phyloP scores from a whole-genome alignment of 1,284 basidiomycete genomes.

The Rhodotorula sp. region DNA sequence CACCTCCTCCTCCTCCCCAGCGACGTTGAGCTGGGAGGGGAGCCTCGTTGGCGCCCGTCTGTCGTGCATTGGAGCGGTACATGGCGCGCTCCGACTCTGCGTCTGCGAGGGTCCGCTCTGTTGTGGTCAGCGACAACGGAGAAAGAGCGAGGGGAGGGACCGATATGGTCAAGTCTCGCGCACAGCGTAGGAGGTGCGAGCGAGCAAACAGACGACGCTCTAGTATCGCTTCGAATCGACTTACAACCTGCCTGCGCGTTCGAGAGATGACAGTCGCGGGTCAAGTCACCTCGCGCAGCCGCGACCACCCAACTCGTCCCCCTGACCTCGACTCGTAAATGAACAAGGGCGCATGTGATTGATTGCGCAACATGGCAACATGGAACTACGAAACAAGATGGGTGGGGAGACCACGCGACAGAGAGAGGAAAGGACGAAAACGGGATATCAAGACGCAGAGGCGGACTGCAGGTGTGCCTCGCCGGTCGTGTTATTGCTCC shows the following conservation, averaged over 20 bases:
- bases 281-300: no score
- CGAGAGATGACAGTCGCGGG: no score
- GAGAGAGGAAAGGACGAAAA: not conserved
- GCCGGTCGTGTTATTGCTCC: slow-evolving; percentile 1
- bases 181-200: no score
- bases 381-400: no score
- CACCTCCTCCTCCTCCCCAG: slow-evolving; percentile 37
- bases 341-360: no score
- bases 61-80: slow-evolving; percentile 32
- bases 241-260: not conserved
- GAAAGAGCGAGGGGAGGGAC: not conserved
- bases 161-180: no score
- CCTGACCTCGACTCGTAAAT: no score
- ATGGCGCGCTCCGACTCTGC: slow-evolving; percentile 5
- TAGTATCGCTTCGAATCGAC: not conserved
- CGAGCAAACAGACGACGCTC: no score
- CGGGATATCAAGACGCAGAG: not conserved
- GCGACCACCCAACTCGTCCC: no score
- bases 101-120: not conserved
- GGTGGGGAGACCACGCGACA: not conserved
- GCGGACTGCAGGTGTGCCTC: not conserved
- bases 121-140: not conserved
- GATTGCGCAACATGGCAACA: no score
- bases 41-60: slow-evolving; percentile 41
- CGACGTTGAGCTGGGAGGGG: slow-evolving; percentile 35